Evolutionary conservation across 768 basidiomycete species (phyloP), one percentile per base, ranked within the genome.

Genomic region (Termitomyces sp.): DNA sequence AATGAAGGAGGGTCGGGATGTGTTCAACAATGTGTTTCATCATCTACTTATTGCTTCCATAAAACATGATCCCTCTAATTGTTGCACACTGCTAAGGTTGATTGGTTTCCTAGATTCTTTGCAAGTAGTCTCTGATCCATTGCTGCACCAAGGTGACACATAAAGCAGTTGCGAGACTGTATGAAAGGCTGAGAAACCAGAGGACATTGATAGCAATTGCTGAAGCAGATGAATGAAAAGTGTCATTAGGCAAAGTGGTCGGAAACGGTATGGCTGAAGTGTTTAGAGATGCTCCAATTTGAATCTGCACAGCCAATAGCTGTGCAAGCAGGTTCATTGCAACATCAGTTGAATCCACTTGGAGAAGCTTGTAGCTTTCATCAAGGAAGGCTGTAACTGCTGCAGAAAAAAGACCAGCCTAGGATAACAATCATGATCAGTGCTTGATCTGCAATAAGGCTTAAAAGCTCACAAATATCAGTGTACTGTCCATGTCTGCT

Each of bases 321-420:
- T 66, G 62, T 1, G 62, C 46, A 22, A 76, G 62, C 47, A 72
- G 63, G 43, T 59, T 63, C 8, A 63, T 64, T 9, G 66, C 66
- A n/a, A 56, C 58, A 6, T 69, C 69, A 24, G 57, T 52, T 3
- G 72, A 63, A 45, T 77, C 65, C 34, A 66, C 67, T 18, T 66
- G 46, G 10, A 78, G 65, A 32, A 64, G 58, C 39, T 68, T 64
- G 55, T 75, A 72, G 10, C 70, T 73, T 42, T 74, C 70, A 20
- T 74, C 67, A 12, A 73, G 67, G 39, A 39, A 39, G n/a, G 39
- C 39, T 3, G 39, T 39, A 18, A 39, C 39, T n/a, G 39, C n/a
- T 6, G 18, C 39, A n/a, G 39, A 39, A 18, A 39, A 39, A 18
- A 39, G 8, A 18, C 18, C 39, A 39, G 39, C 39, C 39, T 39